Evolutionary conservation across 345 rosid species (phyloP).

Genomic region (rapeseed (Brassica napus)): DNA sequence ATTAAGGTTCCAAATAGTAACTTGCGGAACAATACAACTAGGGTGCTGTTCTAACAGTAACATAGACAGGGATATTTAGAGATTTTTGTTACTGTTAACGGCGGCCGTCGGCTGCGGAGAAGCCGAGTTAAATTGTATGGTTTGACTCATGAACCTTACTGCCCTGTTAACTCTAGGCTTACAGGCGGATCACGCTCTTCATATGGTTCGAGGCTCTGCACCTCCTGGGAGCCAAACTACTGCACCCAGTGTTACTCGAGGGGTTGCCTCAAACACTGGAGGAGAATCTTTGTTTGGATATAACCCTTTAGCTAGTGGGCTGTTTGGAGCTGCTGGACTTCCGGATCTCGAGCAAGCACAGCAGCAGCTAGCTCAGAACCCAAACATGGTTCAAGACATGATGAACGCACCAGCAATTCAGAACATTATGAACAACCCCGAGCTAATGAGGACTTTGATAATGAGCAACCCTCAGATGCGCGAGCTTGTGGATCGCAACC

Average conservation of each 20-base stretch:
- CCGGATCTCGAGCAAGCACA: too few relatives aligned
- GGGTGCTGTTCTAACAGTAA: too few relatives aligned
- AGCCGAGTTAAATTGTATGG: too few relatives aligned
- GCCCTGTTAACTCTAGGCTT: conserved; percentile 46
- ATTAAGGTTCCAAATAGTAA: background rate
- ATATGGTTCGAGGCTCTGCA: conserved; percentile 73
- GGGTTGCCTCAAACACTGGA: conserved; percentile 57
- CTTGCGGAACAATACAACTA: too few relatives aligned
- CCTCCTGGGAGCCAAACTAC: conserved; percentile 44
- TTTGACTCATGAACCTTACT: background rate
- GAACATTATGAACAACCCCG: conserved; percentile 76
- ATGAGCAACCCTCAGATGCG: conserved; percentile 85
- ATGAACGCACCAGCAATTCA: conserved; percentile 76
- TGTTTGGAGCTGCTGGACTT: too few relatives aligned
- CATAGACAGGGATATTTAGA: too few relatives aligned
- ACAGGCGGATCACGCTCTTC: conserved; percentile 80
- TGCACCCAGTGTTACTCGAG: conserved; percentile 49
- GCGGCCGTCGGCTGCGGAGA: too few relatives aligned
- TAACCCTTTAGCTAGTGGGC: background rate
- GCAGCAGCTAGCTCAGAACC: conserved; percentile 66
- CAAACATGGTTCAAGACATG: conserved; percentile 72
- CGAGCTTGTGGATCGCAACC: conserved; percentile 78
- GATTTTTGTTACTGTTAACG: background rate
- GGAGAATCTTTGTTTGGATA: conserved; percentile 65
- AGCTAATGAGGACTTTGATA: conserved; percentile 63